These are phyloP conservation scores for Syncephalastrum monosporum DNA, from an alignment of 371 early-diverging fungal genomes.

Conservation along the genomic window DNA sequence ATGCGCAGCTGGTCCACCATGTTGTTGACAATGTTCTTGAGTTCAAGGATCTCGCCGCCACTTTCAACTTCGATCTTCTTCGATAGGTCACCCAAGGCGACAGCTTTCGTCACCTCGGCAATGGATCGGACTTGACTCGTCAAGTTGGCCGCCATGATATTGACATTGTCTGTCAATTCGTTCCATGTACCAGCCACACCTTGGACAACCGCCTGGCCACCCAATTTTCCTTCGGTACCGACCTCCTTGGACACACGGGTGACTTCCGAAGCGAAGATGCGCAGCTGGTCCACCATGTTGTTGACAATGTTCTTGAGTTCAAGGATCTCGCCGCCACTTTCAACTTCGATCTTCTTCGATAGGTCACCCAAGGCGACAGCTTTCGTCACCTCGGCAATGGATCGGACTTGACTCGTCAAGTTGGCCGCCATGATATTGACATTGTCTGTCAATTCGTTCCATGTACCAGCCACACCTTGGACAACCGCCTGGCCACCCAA, in stretches of 20 bases:
- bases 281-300: conserved; percentile 34
- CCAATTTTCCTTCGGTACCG: conserved; percentile 60
- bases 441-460: conserved; percentile 62
- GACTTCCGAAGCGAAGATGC: conserved; percentile 57
- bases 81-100: conserved; percentile 61
- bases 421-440: conserved; percentile 60
- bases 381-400: conserved; percentile 60
- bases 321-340: conserved; percentile 56
- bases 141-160: conserved; percentile 55
- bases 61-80: conserved; percentile 56
- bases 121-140: conserved; percentile 65
- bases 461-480: too few relatives aligned
- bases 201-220: conserved; percentile 49
- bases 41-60: conserved; percentile 58
- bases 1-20: conserved; percentile 36
- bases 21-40: conserved; percentile 63
- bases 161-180: conserved; percentile 61
- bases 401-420: conserved; percentile 61
- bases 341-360: conserved; percentile 52
- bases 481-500: conserved; percentile 54
- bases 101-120: conserved; percentile 58
- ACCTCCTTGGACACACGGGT: conserved; percentile 60
- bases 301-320: conserved; percentile 69
- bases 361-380: conserved; percentile 67
- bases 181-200: conserved; percentile 63